Base-by-base conservation (phyloP, 2,329 filamentous ascomycete genomes). In the Coniella lustricola region DNA sequence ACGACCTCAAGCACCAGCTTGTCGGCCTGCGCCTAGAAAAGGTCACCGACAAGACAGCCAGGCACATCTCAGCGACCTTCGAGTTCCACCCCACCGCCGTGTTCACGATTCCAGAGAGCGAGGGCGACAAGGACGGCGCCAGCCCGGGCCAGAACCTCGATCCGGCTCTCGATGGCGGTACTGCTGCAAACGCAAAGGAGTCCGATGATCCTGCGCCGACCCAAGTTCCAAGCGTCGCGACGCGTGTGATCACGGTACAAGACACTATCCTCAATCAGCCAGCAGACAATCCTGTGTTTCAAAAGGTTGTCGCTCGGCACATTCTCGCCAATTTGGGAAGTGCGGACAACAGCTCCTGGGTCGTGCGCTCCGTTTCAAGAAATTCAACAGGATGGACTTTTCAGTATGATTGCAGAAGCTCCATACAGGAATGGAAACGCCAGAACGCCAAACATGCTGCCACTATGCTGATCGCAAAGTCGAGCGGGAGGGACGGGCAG, bases 321-420 rank as follows among this genome's bases (percentile, higher is more conserved):
- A 72, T 82, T 51, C 62, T 73, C 29, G 58, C 57, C 10, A 62
- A 64, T 3, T 55, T 81, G 13, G 63, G 70, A 20, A 59, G 61
- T 7, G 64, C 69, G 3, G 77, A 81, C 52, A 64, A 64, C 13
- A 76, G 75, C 54, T 61, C 60, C 0, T 81, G 77, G 77, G 58
- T 56, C 2, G 60, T 73, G 22, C 65, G 71, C 17, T 64, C 72
- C 16, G 65, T 75, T 17, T 68, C 70, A 20, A 64, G 70, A 13
- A 65, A 59, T 7, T 53, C 68, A 0, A 69, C 75, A 38, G 75
- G 76, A 4, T 80, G 77, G 76, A 67, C 65, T 1, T 73, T 81
- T 46, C 70, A 67, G 3, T 81, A 76, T 53, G 61, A 70, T 16
- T 82, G 78, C 65, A 73, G 69, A 49, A 67, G 73, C 52, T 81